A percentile compares a stretch with the other conserved stretches of the same genome.
Conservation (phyloP, 2,329 filamentous ascomycete species). For the Anthostomella pinea region DNA sequence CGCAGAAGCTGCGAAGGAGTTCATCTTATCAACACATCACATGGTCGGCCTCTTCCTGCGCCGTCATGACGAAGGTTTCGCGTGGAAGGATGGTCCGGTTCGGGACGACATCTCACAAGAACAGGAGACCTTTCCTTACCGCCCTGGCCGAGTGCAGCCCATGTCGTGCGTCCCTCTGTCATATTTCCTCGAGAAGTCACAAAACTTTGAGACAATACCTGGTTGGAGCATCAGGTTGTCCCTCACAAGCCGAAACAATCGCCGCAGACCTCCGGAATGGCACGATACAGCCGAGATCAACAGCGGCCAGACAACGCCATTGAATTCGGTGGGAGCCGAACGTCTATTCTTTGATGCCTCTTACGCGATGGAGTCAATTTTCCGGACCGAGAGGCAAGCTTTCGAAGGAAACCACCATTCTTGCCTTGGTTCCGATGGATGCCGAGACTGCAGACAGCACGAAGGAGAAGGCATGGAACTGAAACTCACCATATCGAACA, state of each 20-base stretch:
- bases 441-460: slow-evolving; percentile 37
- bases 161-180: slow-evolving; percentile 46
- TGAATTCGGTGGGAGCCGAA: slow-evolving; percentile 46
- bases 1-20: slow-evolving; percentile 42
- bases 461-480: slow-evolving; percentile 45
- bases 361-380: slow-evolving; percentile 39
- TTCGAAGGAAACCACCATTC: slow-evolving; percentile 39
- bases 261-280: slow-evolving; percentile 34
- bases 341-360: slow-evolving; percentile 45
- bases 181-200: slow-evolving; percentile 42
- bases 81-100: slow-evolving; percentile 44
- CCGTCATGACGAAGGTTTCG: slow-evolving; percentile 48
- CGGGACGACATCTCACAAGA: slow-evolving; percentile 36
- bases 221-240: slow-evolving; percentile 49
- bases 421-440: slow-evolving; percentile 36
- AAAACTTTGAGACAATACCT: slow-evolving; percentile 45
- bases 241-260: slow-evolving; percentile 41
- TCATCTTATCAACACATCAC: slow-evolving; percentile 47
- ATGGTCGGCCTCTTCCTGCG: slow-evolving; percentile 50
- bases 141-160: slow-evolving; percentile 41
- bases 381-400: slow-evolving; percentile 39
- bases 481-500: slow-evolving; percentile 46
- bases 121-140: slow-evolving; percentile 40
- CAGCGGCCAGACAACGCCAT: slow-evolving; percentile 47
- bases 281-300: slow-evolving; percentile 41